phyloP scores from a whole-genome alignment of 2,329 filamentous ascomycete species.

The Trichocomaceae sp. region DNA sequence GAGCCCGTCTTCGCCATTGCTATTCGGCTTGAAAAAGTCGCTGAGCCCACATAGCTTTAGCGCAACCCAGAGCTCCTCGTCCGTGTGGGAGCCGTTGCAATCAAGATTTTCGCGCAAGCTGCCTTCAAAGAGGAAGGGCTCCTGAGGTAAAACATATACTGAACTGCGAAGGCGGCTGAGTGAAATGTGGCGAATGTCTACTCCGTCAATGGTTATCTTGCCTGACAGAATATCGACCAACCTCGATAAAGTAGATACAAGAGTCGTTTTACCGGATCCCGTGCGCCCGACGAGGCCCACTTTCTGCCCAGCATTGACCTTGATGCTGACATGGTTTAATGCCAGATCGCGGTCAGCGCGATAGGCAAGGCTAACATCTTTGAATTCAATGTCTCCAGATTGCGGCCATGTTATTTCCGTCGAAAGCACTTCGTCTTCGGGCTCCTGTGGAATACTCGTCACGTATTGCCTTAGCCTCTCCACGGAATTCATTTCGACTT shows the following conservation, averaged over 20 bases:
- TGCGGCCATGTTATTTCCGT: conserved; percentile 56
- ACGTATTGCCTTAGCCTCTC: conserved; percentile 55
- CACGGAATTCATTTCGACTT: conserved; percentile 63
- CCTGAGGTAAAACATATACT: conserved; percentile 73
- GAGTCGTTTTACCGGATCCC: conserved; percentile 68
- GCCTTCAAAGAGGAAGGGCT: conserved; percentile 74
- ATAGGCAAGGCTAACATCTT: conserved; percentile 65
- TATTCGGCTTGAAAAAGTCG: no score
- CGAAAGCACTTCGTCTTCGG: conserved; percentile 47
- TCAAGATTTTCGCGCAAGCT: conserved; percentile 71
- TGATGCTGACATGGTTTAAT: conserved; percentile 63
- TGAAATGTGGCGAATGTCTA: conserved; percentile 66
- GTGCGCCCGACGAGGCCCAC: conserved; percentile 71
- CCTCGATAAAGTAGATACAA: conserved; percentile 69
- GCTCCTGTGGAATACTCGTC: conserved; percentile 49
- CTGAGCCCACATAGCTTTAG: conserved; percentile 57
- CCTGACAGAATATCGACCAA: conserved; percentile 65
- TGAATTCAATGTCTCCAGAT: conserved; percentile 65
- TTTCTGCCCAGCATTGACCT: conserved; percentile 59
- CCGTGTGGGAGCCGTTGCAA: conserved; percentile 63
- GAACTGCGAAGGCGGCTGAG: conserved; percentile 64
- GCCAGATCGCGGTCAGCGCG: conserved; percentile 64
- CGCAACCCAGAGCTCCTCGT: conserved; percentile 63
- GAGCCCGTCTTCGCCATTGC: no score
- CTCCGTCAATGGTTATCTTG: conserved; percentile 61